These are phyloP conservation scores for Nemania abortiva DNA, from an alignment of 2,329 filamentous ascomycete species.

Conservation along the genomic window DNA sequence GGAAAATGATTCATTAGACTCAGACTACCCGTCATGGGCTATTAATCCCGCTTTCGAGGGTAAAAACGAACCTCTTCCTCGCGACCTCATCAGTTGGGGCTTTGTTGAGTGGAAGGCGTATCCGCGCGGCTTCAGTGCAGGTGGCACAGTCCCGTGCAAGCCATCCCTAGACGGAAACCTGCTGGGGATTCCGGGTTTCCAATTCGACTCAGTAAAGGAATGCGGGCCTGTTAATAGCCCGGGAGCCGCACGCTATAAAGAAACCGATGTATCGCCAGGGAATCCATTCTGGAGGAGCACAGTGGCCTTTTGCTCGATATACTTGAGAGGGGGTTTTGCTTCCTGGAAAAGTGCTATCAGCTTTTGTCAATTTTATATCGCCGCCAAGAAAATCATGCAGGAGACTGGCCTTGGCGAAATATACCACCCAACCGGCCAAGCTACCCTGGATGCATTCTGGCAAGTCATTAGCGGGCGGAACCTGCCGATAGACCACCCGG, in stretches of 20 bases:
- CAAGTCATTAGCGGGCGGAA: constrained; percentile 15
- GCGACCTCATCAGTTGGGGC: constrained; percentile 26
- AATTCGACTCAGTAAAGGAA: constrained; percentile 23
- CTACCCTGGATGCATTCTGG: constrained; percentile 32
- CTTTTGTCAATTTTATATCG: constrained; percentile 34
- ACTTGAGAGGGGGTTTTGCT: constrained; percentile 13
- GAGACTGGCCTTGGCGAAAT: constrained; percentile 11
- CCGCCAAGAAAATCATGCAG: constrained; percentile 23
- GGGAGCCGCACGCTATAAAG: neutral
- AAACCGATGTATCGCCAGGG: neutral
- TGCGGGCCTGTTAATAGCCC: constrained; percentile 22
- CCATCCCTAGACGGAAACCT: constrained; percentile 19
- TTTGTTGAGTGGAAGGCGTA: constrained; percentile 15
- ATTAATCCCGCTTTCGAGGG: constrained; percentile 29
- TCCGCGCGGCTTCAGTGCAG: constrained; percentile 18
- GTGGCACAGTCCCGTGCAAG: constrained; percentile 7
- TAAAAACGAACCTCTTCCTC: constrained; percentile 25
- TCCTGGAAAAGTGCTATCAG: constrained; percentile 19
- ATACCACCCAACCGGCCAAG: constrained; percentile 26
- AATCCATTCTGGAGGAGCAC: neutral
- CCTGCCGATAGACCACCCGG: constrained; percentile 18
- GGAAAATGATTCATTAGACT: neutral
- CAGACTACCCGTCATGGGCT: constrained; percentile 31
- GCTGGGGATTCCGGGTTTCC: constrained; percentile 27
- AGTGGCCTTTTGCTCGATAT: constrained; percentile 4